Evolutionary conservation across 176 grass and related monocot species (phyloP), one percentile per base, ranked within the genome.

Genomic region (Musa schizocarpa): DNA sequence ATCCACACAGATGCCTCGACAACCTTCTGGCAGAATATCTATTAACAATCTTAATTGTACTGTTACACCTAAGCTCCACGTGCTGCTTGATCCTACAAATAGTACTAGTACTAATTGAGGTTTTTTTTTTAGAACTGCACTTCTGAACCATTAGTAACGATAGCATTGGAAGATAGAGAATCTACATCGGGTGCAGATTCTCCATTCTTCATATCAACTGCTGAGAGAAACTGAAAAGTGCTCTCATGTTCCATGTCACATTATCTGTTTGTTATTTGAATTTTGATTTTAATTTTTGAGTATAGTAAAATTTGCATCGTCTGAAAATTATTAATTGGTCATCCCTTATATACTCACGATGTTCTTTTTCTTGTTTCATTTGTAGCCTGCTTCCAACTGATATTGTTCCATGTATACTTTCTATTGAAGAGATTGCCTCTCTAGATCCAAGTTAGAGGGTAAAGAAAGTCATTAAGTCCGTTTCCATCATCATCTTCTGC

Each of bases 401-500:
- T 80, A 86, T 82, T 76, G 68, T 71, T 19, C 77, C 83, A 73
- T 65, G 79, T 54, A 56, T 86, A 65, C 23, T 89, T 74, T 73
- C 86, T 78, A 29, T 83, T 68, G 88, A 93, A 88, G 88, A 76
- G 71, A 91, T 93, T 83, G 65, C 66, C 53, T 86, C 61, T 12
- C 53, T 98, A 87, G 76, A 76, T 87, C 94, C 90, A 0, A 78
- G 88, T 23, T 86, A 98, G 65, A 84, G 13, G 12, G 80, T 27
- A 13, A 93, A 87, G 72, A 87, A 85, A 89, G 72, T 86, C 78
- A 77, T 98, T 87, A 93, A 81, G 82, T 87, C 50, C 86, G 73
- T 80, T 93, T 98, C 80, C 83, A 82, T 76, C 90, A 98, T 70
- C 90, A 98, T 85, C 73, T 98, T n/a, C 80, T 98, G 75, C 94